Base-by-base conservation (phyloP, 495 filamentous ascomycete species). In the Aspergillus wentii region DNA sequence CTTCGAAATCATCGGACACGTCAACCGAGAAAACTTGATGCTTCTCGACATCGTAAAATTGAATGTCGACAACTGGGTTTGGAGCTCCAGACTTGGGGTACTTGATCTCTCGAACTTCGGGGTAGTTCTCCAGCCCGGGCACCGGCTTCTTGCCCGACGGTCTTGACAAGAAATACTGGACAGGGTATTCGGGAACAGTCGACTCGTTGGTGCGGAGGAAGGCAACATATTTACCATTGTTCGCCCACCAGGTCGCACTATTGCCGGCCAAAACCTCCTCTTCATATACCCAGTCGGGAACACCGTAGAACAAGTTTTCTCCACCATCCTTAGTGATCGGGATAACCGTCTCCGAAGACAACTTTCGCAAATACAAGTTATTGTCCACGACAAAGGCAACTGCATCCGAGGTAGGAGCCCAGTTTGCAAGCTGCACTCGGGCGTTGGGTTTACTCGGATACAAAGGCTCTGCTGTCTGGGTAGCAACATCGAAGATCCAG, bases 241-340 rank as follows among this genome's bases (percentile, higher is more conserved):
- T 73, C 14, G 87, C 88, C 88, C 87, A 97, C 92, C 92, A 97
- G 1, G 90, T 90, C 5, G 83, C 94, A 33, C 75, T 88, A 48
- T 86, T 85, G 3, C 78, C 80, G 1, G 65, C 45, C 46, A 97
- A 85, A 5, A 98, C 90, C 61, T 98, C 92, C 55, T 98, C 92
- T 55, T 98, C 92, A 48, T 96, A 98, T 1, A 98, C 92, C 92
- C 92, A 98, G 60, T 98, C 92, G 0, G 92, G 92, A n/a, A 95
- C 79, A 15, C 92, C 92, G 50, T 97, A 94, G 69, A 98, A 97
- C 11, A 92, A 75, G 41, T 97, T 77, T 2, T 71, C 60, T 1
- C 90, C 85, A 26, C 92, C 92, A 57, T 97, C 89, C 43, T 68
- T 82, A 10, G 92, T 98, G 41, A 98, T 82, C 41, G 80, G 78